Percentiles rank a stretch among this genome's conserved stretches.
These are phyloP conservation scores for Cupressus sempervirens DNA, from an alignment of 75 land plant species.

Conservation along the genomic window DNA sequence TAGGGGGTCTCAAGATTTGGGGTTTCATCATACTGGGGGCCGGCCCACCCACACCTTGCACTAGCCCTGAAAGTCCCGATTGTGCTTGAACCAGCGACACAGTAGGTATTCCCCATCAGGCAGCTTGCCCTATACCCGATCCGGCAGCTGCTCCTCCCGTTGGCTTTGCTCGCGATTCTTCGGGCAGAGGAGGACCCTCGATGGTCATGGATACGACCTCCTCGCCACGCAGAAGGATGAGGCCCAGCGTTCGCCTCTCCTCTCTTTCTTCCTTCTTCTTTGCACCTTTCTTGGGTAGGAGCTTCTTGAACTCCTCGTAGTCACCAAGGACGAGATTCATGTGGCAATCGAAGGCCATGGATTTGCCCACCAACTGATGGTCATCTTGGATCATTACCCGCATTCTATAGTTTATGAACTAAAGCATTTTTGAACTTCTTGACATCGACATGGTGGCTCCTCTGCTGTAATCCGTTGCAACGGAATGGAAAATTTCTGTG, in stretches of 20 bases:
- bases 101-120: conserved; percentile 78
- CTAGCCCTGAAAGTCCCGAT: conserved; percentile 89
- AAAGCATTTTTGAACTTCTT: conserved; percentile 86
- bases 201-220: conserved; percentile 95
- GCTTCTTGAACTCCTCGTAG: conserved; percentile 88
- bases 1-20: conserved; percentile 64
- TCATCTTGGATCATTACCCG: conserved; percentile 95
- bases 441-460: conserved; percentile 58
- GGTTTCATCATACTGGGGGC: conserved; percentile 98
- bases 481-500: no score
- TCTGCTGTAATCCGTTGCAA: no score
- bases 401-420: conserved; percentile 93
- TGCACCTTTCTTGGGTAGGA: conserved; percentile 62
- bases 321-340: conserved; percentile 97
- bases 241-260: conserved; percentile 87
- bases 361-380: conserved; percentile 86
- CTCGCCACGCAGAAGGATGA: conserved; percentile 88
- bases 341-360: conserved; percentile 99
- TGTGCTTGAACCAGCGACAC: conserved; percentile 79
- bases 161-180: conserved; percentile 52
- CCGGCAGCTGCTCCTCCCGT: conserved; percentile 45
- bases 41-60: conserved; percentile 87
- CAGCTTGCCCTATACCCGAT: conserved; percentile 88
- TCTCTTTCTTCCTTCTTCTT: conserved; percentile 61
- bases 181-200: conserved; percentile 88